These are phyloP conservation scores for Guadua angustifolia DNA, from an alignment of 176 grass and related monocot species.

Conservation along the genomic window DNA sequence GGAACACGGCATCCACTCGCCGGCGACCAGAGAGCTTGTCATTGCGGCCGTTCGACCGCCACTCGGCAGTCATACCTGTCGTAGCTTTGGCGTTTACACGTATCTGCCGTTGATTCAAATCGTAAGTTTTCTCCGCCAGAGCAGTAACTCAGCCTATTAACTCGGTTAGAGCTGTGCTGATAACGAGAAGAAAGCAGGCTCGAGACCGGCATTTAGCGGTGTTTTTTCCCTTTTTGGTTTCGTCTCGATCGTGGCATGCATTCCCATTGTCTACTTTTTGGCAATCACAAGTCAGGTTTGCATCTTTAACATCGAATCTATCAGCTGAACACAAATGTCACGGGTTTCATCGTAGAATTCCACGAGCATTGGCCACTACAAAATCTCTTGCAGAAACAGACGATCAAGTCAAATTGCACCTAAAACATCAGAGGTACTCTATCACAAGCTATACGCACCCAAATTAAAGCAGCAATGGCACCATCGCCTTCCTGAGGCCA, in stretches of 20 bases:
- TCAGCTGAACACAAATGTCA: not conserved
- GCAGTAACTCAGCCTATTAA: conserved; percentile 52
- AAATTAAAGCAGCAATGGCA: not conserved
- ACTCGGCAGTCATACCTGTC: too few species aligned
- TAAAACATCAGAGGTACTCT: not conserved
- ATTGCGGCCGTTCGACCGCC: too few species aligned
- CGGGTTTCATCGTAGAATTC: not conserved
- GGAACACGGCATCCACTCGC: too few species aligned
- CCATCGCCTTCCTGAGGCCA: not conserved
- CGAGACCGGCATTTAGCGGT: too few species aligned
- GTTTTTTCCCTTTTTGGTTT: too few species aligned
- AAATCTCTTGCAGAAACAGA: not conserved
- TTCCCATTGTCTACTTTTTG: not conserved
- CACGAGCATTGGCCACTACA: not conserved
- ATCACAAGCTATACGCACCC: not conserved
- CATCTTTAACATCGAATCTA: not conserved
- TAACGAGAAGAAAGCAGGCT: conserved; percentile 5
- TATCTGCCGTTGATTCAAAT: too few species aligned
- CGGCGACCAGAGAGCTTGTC: too few species aligned
- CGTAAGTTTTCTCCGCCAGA: too few species aligned
- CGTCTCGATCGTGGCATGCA: not conserved
- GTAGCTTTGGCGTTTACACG: too few species aligned
- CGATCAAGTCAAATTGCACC: not conserved
- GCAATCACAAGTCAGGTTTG: not conserved
- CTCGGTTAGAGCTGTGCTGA: conserved; percentile 98